phyloP scores from a whole-genome alignment of 2,329 filamentous ascomycete genomes.

The Polytolypa hystricis region DNA sequence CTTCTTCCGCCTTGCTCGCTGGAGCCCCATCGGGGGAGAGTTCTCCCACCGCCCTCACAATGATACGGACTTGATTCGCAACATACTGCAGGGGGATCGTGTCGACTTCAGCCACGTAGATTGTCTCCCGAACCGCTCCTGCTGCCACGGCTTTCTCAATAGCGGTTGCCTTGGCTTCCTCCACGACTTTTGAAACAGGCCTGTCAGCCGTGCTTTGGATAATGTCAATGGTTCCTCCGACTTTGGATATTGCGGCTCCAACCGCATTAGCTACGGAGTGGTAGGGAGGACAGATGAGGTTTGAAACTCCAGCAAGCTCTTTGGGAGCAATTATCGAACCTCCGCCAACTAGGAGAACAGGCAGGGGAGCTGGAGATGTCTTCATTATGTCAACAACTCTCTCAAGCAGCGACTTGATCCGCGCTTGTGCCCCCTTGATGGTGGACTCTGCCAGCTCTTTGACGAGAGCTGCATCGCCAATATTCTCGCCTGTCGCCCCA shows the following conservation, averaged over 20 bases:
- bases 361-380: slow-evolving; percentile 40
- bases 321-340: slow-evolving; percentile 41
- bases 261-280: slow-evolving; percentile 48
- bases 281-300: slow-evolving; percentile 40
- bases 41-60: slow-evolving; percentile 50
- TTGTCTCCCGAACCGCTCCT: slow-evolving; percentile 35
- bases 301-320: slow-evolving; percentile 37
- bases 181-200: slow-evolving; percentile 9
- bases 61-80: slow-evolving; percentile 38
- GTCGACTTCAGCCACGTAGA: slow-evolving; percentile 43
- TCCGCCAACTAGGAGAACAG: slow-evolving; percentile 46
- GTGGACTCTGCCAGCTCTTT: slow-evolving; percentile 11
- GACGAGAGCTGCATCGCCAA: slow-evolving; percentile 15
- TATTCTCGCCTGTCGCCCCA: slow-evolving; percentile 16
- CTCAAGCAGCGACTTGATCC: slow-evolving; percentile 39
- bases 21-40: slow-evolving; percentile 31
- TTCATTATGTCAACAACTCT: slow-evolving; percentile 45
- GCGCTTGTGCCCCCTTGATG: slow-evolving; percentile 13
- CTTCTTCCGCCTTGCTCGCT: slow-evolving; percentile 13
- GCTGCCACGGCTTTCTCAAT: slow-evolving; percentile 36
- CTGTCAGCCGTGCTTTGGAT: slow-evolving; percentile 33
- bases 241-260: slow-evolving; percentile 46
- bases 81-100: slow-evolving; percentile 46
- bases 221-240: slow-evolving; percentile 41
- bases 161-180: slow-evolving; percentile 19